Percentiles rank a stretch among this genome's conserved stretches.
These are phyloP conservation scores for Myxozyma mucilagina DNA, from an alignment of 805 yeast species.

Conservation along the genomic window DNA sequence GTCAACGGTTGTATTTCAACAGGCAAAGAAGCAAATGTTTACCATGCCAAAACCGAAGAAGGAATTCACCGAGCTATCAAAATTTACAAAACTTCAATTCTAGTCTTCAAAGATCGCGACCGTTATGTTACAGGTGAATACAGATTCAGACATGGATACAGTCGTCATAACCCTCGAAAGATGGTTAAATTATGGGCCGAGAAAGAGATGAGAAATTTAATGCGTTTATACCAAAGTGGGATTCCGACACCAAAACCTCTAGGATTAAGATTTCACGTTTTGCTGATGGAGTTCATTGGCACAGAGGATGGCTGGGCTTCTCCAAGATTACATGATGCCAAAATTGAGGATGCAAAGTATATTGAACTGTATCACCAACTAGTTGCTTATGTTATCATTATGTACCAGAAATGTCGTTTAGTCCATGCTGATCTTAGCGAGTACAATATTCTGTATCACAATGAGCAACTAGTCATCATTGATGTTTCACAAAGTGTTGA, in stretches of 20 bases:
- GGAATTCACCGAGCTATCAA: conserved; percentile 75
- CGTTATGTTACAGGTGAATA: conserved; percentile 95
- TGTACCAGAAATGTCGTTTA: conserved; percentile 83
- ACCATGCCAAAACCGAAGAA: conserved; percentile 59
- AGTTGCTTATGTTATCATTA: conserved; percentile 78
- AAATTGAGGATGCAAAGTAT: conserved; percentile 54
- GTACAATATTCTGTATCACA: conserved; percentile 82
- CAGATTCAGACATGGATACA: conserved; percentile 80
- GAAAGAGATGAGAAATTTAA: conserved; percentile 90
- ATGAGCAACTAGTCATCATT: conserved; percentile 75
- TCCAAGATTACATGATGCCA: conserved; percentile 74
- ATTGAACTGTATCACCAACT: conserved; percentile 71
- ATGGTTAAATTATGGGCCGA: conserved; percentile 99
- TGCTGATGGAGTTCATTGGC: conserved; percentile 92
- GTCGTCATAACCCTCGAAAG: conserved; percentile 88
- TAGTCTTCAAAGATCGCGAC: conserved; percentile 96
- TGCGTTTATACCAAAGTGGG: conserved; percentile 72
- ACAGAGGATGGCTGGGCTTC: conserved; percentile 77
- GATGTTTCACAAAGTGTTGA: conserved; percentile 98
- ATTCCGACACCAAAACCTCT: conserved; percentile 94
- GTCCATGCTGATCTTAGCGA: conserved; percentile 98
- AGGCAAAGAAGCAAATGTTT: conserved; percentile 98
- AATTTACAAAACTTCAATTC: conserved; percentile 91
- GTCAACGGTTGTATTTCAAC: conserved; percentile 94
- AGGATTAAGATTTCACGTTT: conserved; percentile 82